Percentiles rank a stretch among this genome's conserved stretches.
These are phyloP conservation scores for Ophiocordyceps camponoti-saundersi DNA, from an alignment of 2,329 filamentous ascomycete species.

Conservation along the genomic window DNA sequence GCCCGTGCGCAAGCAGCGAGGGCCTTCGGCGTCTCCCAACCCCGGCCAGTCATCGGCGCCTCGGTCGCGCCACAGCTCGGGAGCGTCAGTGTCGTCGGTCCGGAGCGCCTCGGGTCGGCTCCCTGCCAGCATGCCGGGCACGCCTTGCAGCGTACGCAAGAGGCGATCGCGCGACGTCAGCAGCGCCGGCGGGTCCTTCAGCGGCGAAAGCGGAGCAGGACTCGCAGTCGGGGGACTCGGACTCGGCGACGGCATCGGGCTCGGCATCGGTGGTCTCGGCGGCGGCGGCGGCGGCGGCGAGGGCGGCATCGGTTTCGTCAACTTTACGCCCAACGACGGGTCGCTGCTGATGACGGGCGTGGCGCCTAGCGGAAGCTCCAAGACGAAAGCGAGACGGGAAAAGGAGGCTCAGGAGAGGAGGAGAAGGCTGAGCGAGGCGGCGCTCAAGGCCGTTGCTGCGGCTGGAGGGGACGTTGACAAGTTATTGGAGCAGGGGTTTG, in stretches of 20 bases:
- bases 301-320: slow-evolving; percentile 53
- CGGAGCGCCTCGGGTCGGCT: slow-evolving; percentile 18
- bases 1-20: slow-evolving; percentile 24
- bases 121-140: slow-evolving; percentile 18
- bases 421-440: slow-evolving; percentile 48
- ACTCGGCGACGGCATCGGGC: background rate
- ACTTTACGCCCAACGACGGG: slow-evolving; percentile 73
- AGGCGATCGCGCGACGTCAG: slow-evolving; percentile 19
- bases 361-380: slow-evolving; percentile 75
- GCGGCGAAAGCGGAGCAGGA: slow-evolving; percentile 3
- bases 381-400: slow-evolving; percentile 87
- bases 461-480: slow-evolving; percentile 50
- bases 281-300: slow-evolving; percentile 3
- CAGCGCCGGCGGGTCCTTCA: background rate
- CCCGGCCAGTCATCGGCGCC: slow-evolving; percentile 11
- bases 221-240: background rate
- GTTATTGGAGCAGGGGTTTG: slow-evolving; percentile 32
- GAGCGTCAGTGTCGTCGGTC: slow-evolving; percentile 16
- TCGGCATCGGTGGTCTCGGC: slow-evolving; percentile 2
- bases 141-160: slow-evolving; percentile 21
- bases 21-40: slow-evolving; percentile 22
- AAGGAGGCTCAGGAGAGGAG: slow-evolving; percentile 71
- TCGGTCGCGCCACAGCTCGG: slow-evolving; percentile 21
- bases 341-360: slow-evolving; percentile 72
- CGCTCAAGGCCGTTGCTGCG: slow-evolving; percentile 49